Base-by-base conservation (phyloP, 257 asterid species). In the Verbascum thapsus region DNA sequence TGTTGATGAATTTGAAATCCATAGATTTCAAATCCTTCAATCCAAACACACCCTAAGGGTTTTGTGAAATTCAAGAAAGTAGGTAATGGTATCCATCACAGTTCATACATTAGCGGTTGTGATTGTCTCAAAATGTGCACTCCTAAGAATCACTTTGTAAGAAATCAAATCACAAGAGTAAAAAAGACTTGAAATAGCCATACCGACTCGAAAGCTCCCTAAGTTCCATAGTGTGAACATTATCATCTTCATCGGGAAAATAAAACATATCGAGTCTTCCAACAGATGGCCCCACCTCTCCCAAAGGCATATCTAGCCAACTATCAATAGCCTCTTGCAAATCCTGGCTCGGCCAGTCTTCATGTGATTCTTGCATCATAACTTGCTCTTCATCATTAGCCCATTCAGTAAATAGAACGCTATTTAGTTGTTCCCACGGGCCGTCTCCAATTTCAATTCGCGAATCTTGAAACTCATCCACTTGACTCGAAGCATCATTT, bases 201-300 rank as follows among this genome's bases (percentile, higher is more conserved):
- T 73, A 91, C 98, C 96, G 71, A 85, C 95, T 88, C 56, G 78
- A 86, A 60, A 92, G 92, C 68, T 87, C 95, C 80, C 95, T 83
- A 32, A 92, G 81, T 74, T 92, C 98, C 64, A 72, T 72, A 60
- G 63, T 80, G 51, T 63, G 78, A 57, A 51, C 85, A 77, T 79
- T 83, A 49, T 86, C 92, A 75, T 86, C 81, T 52, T 66, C 89
- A 58, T 76, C 84, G 3, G 78, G 76, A 53, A 79, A 74, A 72
- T 75, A 78, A 58, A 74, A 60, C 2, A 81, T n/a, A 42, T 74
- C 83, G 53, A 47, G 62, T 61, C 86, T 75, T 61, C 80, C 79
- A 47, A 64, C 41, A 49, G 88, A 56, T 52, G 67, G 70, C 51
- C 69, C 82, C 7, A 59, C 84, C 60, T 75, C 84, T 58, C 66